A percentile compares a stretch with the other conserved stretches of the same genome.
Conservation (phyloP, 2,329 filamentous ascomycete genomes). For the Periconia sp. region DNA sequence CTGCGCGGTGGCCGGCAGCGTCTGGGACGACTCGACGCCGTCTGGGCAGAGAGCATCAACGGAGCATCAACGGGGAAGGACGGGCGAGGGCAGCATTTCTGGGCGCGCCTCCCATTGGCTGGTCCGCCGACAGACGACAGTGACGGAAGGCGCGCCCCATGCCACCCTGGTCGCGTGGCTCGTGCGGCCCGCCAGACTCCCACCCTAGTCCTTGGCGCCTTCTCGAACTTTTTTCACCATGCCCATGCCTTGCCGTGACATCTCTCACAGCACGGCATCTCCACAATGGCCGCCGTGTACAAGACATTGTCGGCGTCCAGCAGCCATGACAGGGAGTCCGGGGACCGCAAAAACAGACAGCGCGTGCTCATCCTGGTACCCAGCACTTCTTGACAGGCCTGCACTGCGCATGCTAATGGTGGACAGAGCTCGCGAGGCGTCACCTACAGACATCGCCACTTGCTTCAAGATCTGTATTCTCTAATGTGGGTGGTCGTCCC, state of each 20-base stretch:
- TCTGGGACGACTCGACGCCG: no score
- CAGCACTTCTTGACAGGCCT: slow-evolving; percentile 6
- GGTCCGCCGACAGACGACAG: slow-evolving; percentile 16
- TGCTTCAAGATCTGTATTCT: slow-evolving; percentile 85
- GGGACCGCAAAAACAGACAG: slow-evolving; percentile 52
- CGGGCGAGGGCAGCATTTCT: slow-evolving; percentile 15
- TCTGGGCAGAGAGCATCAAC: no score
- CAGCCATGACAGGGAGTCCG: slow-evolving; percentile 42
- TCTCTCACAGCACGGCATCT: slow-evolving; percentile 17
- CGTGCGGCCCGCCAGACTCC: slow-evolving; percentile 8
- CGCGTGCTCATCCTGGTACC: slow-evolving; percentile 77
- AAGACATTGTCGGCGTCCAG: slow-evolving; percentile 57
- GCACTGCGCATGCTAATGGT: slow-evolving; percentile 24
- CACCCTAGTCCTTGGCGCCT: slow-evolving; percentile 13
- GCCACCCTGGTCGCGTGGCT: slow-evolving; percentile 6
- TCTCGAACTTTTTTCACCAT: slow-evolving; percentile 11
- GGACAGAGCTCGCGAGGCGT: slow-evolving; percentile 80
- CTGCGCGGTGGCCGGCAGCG: no score
- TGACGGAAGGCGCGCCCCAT: slow-evolving; percentile 30
- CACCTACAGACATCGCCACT: slow-evolving; percentile 91
- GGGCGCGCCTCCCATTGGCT: slow-evolving; percentile 23
- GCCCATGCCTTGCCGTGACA: slow-evolving; percentile 7
- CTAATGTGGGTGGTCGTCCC: slow-evolving; percentile 63
- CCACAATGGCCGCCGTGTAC: slow-evolving; percentile 62
- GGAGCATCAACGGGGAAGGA: slow-evolving; percentile 11